Base-by-base conservation (phyloP, 495 filamentous ascomycete species). In the Aspergillus heteromorphus region DNA sequence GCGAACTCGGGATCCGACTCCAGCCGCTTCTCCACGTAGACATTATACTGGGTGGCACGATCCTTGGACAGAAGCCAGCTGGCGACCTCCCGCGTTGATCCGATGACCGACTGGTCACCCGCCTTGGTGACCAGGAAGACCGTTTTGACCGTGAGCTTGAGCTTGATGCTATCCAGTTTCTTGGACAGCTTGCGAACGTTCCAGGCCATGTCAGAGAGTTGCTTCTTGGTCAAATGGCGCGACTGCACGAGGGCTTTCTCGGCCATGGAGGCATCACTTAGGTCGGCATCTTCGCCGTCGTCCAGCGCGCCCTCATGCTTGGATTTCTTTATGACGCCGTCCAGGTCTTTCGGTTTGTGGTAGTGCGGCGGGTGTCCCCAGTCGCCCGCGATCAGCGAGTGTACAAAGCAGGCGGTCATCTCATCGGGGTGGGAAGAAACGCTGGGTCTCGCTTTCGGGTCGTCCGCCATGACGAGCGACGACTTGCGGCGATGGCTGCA, bases 171-270 rank as follows among this genome's bases (percentile, higher is more conserved):
- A 40, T 87, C 86, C 49, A 97, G 76, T 50, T 87, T 87, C 67
- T 96, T 91, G 25, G 87, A 88, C 43, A 98, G 74, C 63, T 96
- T 91, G 25, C 93, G 81, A 51, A 98, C 91, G 19, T 92, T 92
- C 82, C 89, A 90, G 0, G 91, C 91, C 93, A 98, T 96, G 56
- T 97, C 93, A 1, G 86, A 87, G 30, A 98, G 76, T 68, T 98
- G 89, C 54, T 85, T 87, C 71, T 97, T 98, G 2, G 91, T 97
- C 57, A 98, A 76, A 29, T 93, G 80, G 13, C 84, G 67, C 20
- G 83, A 86, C 51, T 84, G 75, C 21, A 74, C 66, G 27, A 73
- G 64, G 6, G 62, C 61, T 17, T 69, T 62, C 57, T 60, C 57
- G 16, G 60, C 62, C 40, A 53, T 48, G 3, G 59, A 47, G 25